phyloP scores from a whole-genome alignment of 2,329 filamentous ascomycete genomes.

The Aurifilum marmelostoma region DNA sequence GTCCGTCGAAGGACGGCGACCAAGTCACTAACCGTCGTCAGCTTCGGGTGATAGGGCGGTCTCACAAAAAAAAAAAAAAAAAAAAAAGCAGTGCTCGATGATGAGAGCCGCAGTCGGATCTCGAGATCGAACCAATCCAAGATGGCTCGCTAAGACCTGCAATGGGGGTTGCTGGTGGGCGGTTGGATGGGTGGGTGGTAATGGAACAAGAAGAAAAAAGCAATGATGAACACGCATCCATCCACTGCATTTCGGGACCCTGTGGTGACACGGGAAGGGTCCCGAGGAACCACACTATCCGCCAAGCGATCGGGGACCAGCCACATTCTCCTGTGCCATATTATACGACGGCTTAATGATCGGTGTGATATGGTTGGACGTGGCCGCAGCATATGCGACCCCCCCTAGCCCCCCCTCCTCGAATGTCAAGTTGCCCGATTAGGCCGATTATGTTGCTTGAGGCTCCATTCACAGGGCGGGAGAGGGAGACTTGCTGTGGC shows the following conservation, averaged over 20 bases:
- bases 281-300: neutral
- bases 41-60: neutral
- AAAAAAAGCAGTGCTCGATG: neutral
- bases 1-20: neutral
- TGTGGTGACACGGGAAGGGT: neutral
- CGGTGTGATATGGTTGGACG: neutral
- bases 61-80: neutral
- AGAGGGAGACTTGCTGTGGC: neutral
- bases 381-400: neutral
- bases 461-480: neutral
- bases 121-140: constrained; percentile 25
- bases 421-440: neutral
- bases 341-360: neutral
- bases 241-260: neutral
- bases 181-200: neutral
- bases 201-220: neutral
- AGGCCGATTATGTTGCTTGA: neutral
- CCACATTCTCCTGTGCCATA: neutral
- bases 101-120: neutral
- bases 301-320: neutral
- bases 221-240: neutral
- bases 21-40: too few relatives aligned
- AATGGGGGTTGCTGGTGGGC: neutral
- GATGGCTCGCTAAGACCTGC: constrained; percentile 17
- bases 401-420: neutral